Evolutionary conservation across 129 eudicot genomes (phyloP).

Genomic region (Artemisia tridentata): DNA sequence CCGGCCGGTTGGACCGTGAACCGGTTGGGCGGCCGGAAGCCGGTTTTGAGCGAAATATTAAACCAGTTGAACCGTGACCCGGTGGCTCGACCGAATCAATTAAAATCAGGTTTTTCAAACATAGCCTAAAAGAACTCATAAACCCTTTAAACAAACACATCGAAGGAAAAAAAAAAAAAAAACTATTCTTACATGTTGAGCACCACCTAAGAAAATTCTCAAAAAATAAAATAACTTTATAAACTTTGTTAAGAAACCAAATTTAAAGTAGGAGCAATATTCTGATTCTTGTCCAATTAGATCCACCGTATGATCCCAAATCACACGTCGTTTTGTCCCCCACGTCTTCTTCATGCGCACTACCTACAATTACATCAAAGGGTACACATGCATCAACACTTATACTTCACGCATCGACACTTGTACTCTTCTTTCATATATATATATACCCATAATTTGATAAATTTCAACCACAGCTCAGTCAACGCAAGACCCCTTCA

Average conservation of each 20-base stretch:
- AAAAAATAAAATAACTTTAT: background rate
- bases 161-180: too few species aligned
- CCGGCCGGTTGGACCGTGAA: too few species aligned
- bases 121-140: too few species aligned
- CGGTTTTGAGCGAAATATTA: too few species aligned
- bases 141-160: too few species aligned
- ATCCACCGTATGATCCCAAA: constrained; percentile 20
- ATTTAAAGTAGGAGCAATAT: background rate
- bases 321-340: constrained; percentile 24
- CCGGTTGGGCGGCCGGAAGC: too few species aligned
- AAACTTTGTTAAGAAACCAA: background rate
- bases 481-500: constrained; percentile 34
- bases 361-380: constrained; percentile 32
- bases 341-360: constrained; percentile 24
- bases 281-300: background rate
- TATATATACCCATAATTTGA: constrained; percentile 6
- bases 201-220: too few species aligned
- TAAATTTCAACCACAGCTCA: constrained; percentile 9
- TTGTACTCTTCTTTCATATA: constrained; percentile 15
- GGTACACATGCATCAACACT: constrained; percentile 7
- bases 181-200: too few species aligned
- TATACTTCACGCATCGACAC: background rate
- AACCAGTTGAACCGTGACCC: too few species aligned
- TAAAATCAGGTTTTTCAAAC: too few species aligned
- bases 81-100: too few species aligned